Evolutionary conservation across 2,329 filamentous ascomycete genomes (phyloP), one percentile per base, ranked within the genome.

Genomic region (Aspergillus thermomutatus): DNA sequence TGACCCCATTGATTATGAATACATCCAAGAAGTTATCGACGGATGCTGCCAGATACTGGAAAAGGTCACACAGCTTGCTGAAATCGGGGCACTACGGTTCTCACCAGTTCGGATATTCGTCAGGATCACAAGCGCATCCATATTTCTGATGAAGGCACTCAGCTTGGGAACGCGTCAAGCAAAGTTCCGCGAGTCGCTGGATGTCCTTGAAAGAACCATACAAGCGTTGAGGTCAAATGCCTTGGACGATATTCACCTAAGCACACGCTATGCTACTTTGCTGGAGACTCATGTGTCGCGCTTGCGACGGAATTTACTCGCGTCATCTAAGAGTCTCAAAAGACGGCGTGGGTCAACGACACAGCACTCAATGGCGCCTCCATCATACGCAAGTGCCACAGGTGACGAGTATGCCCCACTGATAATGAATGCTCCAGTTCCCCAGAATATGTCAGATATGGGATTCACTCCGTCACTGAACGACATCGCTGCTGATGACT

Each of bases 1-100:
- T 23, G 78, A 80, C 54, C 73, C 77, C 1, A 75, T 76, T 49
- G 82, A 84, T 61, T 83, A 82, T 54, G 77, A 79, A 37, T 83
- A 83, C 60, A 82, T 84, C 14, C 78, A 80, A 64, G 81, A 83
- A 64, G 82, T 84, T 1, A 80, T 83, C 3, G 79, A 83, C 21
- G 80, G 79, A 1, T 82, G 79, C 56, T 79, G 79, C 47, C 73
- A 81, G 52, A 82, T 82, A 27, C 68, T 84, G 3, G 71, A 79
- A 49, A 81, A 79, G 50, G 79, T 80, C 2, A 77, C 73, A 0
- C 74, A 79, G 43, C 72, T 84, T 1, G 77, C 77, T 2, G 77
- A 82, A 26, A 73, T 71, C 2, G 72, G 70, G 7, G 67, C 71
- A 6, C 69, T 85, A n/a, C 75, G 78, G 3, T 84, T 80, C 59